Conservation (phyloP, 2,329 filamentous ascomycete species). For the Fusarium sp. region DNA sequence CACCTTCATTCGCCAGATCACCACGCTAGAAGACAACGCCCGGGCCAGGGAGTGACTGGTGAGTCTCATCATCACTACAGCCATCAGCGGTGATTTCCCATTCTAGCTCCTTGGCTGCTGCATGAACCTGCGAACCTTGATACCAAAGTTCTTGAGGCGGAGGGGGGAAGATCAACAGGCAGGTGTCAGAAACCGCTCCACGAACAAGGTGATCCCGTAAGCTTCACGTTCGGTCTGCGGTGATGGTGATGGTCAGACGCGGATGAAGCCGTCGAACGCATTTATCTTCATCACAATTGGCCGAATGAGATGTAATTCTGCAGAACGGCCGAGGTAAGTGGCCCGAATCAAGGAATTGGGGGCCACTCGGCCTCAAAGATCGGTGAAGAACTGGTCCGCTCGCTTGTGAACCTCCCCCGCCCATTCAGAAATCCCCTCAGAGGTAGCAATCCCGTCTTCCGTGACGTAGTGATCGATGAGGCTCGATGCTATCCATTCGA, state of each 20-base stretch:
- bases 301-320: slow-evolving; percentile 14
- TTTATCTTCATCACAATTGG: neutral
- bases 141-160: neutral
- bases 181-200: slow-evolving; percentile 24
- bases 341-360: slow-evolving; percentile 5
- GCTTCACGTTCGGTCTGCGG: neutral
- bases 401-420: slow-evolving; percentile 51
- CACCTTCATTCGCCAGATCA: neutral
- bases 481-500: slow-evolving; percentile 66
- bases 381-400: slow-evolving; percentile 55
- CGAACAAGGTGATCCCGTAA: slow-evolving; percentile 19
- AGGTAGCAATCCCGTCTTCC: slow-evolving; percentile 59
- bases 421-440: slow-evolving; percentile 51
- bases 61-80: neutral
- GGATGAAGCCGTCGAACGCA: neutral
- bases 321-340: slow-evolving; percentile 10
- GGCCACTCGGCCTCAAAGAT: slow-evolving; percentile 40
- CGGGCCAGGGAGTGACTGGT: neutral
- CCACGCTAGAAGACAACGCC: neutral
- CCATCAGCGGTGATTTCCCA: neutral
- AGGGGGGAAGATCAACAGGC: neutral
- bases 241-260: slow-evolving; percentile 15
- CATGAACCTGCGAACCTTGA: neutral
- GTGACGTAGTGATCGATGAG: slow-evolving; percentile 66
- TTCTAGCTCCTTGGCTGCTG: neutral